Evolutionary conservation across 306 rosid species (phyloP), one percentile per base, ranked within the genome.

Genomic region (Begonia masoniana): DNA sequence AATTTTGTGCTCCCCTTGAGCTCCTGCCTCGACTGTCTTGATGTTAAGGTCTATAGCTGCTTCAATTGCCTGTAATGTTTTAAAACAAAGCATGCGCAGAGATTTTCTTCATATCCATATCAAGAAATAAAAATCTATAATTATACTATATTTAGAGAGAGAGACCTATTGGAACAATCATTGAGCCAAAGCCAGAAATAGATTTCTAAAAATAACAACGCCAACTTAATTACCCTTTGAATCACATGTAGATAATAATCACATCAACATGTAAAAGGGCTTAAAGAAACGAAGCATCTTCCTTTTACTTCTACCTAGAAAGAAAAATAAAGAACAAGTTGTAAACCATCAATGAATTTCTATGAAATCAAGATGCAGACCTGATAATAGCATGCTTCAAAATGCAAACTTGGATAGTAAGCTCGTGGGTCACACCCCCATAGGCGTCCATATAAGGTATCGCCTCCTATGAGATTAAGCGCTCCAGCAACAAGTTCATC

Each of bases 341-440:
- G 47, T 48, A 17, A 57, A 57, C 51, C 39, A 31, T 31, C 39
- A 31, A 31, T 5, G 39, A 31, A 7, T 31, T 31, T 31, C 39
- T 5, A 31, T 31, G 39, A 51, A 51, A n/a, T 21, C 55, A 7
- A 42, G 31, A 49, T 31, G 17, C 13, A 51, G 21, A 89, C 97
- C 97, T 89, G 97, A 75, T 89, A 89, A 67, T 89, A 89, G 60
- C 97, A 89, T 50, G 97, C 89, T 79, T 89, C 97, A 75, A 89
- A 89, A 76, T 89, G 97, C 70, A 85, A 65, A 69, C 93, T 70
- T 52, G 95, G 97, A 63, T 80, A 89, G 72, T 82, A 78, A 53
- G 74, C 60, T 50, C 50, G 66, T n/a, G 89, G 83, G 19, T 55
- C 79, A 64, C 97, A 82, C 15, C 97, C 97, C 97, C 95, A 89